phyloP scores from a whole-genome alignment of 352 stramenopile species.

The Phytopythium oedochilum region DNA sequence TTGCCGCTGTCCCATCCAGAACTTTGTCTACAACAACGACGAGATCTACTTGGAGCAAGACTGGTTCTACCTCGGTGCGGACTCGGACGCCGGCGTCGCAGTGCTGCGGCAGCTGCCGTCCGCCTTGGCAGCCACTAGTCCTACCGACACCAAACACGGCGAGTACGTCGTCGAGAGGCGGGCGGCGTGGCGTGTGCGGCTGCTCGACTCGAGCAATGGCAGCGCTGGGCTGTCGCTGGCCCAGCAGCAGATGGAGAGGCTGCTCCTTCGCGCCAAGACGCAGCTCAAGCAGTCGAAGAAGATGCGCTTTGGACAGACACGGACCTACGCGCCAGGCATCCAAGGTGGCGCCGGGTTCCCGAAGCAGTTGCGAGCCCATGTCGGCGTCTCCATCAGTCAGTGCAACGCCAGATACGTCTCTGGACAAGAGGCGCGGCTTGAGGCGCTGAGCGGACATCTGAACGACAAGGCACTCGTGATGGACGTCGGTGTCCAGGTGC shows the following conservation, averaged over 20 bases:
- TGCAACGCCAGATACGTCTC: conserved; percentile 36
- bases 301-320: conserved; percentile 53
- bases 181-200: conserved; percentile 55
- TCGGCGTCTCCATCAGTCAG: conserved; percentile 37
- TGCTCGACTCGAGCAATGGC: conserved; percentile 70
- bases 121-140: background rate
- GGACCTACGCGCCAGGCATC: conserved; percentile 34
- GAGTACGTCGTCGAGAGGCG: conserved; percentile 71
- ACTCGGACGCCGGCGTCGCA: conserved; percentile 53
- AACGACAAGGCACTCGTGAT: conserved; percentile 34
- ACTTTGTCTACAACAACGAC: conserved; percentile 81
- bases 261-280: conserved; percentile 64
- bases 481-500: conserved; percentile 14
- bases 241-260: conserved; percentile 77
- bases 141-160: conserved; percentile 38
- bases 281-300: conserved; percentile 76
- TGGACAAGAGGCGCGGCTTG: conserved; percentile 1
- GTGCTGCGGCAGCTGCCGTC: conserved; percentile 60
- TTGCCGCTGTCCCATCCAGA: no score
- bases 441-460: conserved; percentile 28
- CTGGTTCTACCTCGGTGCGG: conserved; percentile 78
- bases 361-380: conserved; percentile 40
- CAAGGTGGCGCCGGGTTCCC: conserved; percentile 49
- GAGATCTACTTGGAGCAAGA: conserved; percentile 82
- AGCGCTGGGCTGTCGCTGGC: conserved; percentile 55